Evolutionary conservation across 2,329 filamentous ascomycete species (phyloP).

Genomic region (Zymoseptoria pseudotritici): DNA sequence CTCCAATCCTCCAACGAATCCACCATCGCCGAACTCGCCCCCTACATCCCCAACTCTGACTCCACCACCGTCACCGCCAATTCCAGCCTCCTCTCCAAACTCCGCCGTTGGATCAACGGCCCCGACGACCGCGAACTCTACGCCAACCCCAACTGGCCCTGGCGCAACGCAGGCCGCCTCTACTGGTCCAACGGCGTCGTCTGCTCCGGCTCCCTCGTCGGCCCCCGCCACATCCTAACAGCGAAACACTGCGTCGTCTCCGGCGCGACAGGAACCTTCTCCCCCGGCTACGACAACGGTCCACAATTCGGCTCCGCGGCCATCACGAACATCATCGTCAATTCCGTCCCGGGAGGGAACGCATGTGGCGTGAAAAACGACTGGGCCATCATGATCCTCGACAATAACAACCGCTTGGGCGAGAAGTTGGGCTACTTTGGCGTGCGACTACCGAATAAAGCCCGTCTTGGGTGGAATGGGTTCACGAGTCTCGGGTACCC

Average conservation of each 20-base stretch:
- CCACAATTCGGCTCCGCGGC: background rate
- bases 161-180: background rate
- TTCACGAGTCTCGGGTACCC: constrained; percentile 9
- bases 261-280: constrained; percentile 4
- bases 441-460: constrained; percentile 2
- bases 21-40: background rate
- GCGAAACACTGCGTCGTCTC: constrained; percentile 7
- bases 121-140: background rate
- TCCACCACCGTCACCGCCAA: background rate
- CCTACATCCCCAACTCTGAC: background rate
- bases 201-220: constrained; percentile 7
- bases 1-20: background rate
- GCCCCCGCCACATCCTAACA: constrained; percentile 6
- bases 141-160: background rate
- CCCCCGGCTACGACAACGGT: constrained; percentile 8
- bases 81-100: background rate
- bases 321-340: background rate
- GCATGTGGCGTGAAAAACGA: constrained; percentile 9
- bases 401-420: constrained; percentile 1
- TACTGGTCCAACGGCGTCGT: constrained; percentile 6
- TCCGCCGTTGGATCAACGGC: background rate
- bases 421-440: constrained; percentile 8
- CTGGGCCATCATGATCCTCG: constrained; percentile 8
- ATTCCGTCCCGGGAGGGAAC: constrained; percentile 1
- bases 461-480: background rate